Base-by-base conservation (phyloP, 345 rosid genomes). In the Camelina sativa region DNA sequence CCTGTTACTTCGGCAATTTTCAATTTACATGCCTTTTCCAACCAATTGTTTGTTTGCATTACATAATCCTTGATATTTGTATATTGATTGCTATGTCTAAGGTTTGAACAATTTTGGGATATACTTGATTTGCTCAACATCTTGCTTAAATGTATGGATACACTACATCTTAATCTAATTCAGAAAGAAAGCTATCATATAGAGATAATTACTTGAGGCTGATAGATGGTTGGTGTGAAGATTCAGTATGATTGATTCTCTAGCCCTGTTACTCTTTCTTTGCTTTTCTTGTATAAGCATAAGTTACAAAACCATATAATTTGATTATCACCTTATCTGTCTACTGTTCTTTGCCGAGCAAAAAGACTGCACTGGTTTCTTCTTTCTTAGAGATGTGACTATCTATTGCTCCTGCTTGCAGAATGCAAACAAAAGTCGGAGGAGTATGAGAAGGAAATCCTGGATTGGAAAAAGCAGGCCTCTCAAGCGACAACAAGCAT, bases 401-500 rank as follows among this genome's bases (percentile, higher is more conserved):
- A 61, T 65, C 58, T 51, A 61, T 34, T 79, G 43, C 79, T 62
- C 52, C 56, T 61, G 69, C 58, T 63, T 46, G 82, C 75, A 95
- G 99, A 84, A 79, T 86, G 88, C 97, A 95, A 90, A 79, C 84
- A 84, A 69, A 90, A 95, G 84, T 84, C 89, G 12, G 97, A 95
- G 60, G 96, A 84, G 71, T 89, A 92, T 79, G 97, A 92, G 62
- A 92, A 90, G 84, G 91, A 92, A 77, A 84, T 92, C 72, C 90
- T 85, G 79, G 90, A 95, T 52, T 89, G 91, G 97, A 89, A 86
- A 83, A 95, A 92, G 83, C 83, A 85, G 80, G 87, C 86, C 78
- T 95, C 97, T 70, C 86, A 80, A 53, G 91, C 93, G 62, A 79
- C 92, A 54, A 95, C 97, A 72, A 86, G 76, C 85, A 69, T 95